A percentile compares a stretch with the other conserved stretches of the same genome.
Evolutionary conservation across 192 early-diverging fungal species (phyloP).

Genomic region (Jimgerdemannia flammicorona): DNA sequence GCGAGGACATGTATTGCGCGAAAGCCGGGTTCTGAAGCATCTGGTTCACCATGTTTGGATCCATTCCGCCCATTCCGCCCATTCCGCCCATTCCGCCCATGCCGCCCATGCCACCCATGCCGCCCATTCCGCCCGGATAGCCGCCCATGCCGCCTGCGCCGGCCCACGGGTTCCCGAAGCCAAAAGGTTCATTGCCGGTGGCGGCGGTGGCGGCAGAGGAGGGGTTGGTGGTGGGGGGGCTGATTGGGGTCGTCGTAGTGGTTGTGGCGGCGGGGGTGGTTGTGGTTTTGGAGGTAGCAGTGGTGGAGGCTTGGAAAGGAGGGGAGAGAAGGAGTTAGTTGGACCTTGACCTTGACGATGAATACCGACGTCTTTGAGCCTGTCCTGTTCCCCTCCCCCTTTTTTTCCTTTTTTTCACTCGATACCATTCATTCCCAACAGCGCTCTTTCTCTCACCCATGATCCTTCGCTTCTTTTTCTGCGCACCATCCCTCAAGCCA

Average conservation of each 20-base stretch:
- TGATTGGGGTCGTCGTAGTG: constrained; percentile 8
- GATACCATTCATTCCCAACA: background rate
- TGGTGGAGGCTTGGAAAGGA: constrained; percentile 24
- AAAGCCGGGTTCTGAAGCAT: constrained; percentile 86
- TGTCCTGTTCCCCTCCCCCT: too few species aligned
- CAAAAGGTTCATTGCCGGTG: constrained; percentile 3
- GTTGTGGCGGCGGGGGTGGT: constrained; percentile 35
- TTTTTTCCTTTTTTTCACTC: too few species aligned
- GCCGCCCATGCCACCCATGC: constrained; percentile 46
- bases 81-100: constrained; percentile 52
- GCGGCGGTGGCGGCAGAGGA: background rate
- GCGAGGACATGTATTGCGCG: constrained; percentile 73
- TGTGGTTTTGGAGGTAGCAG: constrained; percentile 16
- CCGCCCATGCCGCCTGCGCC: constrained; percentile 29
- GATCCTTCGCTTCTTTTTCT: background rate
- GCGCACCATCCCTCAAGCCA: constrained; percentile 8
- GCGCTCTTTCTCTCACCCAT: background rate
- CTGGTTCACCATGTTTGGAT: constrained; percentile 60
- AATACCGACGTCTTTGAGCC: too few species aligned
- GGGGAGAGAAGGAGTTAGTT: background rate
- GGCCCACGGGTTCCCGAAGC: constrained; percentile 34
- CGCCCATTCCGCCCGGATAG: constrained; percentile 31
- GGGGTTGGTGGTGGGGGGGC: constrained; percentile 14
- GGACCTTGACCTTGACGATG: too few species aligned
- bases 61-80: constrained; percentile 66